phyloP scores from a whole-genome alignment of 345 rosid species.

The Salix suchowensis region DNA sequence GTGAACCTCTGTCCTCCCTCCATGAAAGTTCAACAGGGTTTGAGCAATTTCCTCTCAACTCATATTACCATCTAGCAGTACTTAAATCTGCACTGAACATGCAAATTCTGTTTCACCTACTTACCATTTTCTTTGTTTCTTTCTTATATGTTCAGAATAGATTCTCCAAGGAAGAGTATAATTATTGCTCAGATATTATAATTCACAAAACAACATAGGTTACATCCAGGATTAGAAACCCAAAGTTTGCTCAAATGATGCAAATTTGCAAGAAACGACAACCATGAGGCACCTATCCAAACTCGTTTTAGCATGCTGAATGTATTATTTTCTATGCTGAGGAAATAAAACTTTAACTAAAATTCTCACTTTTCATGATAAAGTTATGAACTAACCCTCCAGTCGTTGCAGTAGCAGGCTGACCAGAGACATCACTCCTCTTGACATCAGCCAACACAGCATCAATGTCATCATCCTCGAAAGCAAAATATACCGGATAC shows the following conservation, averaged over 20 bases:
- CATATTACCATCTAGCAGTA: not conserved
- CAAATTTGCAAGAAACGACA: conserved; percentile 1
- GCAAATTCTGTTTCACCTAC: not conserved
- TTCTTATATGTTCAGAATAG: not conserved
- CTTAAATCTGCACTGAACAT: not conserved
- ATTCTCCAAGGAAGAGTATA: not conserved
- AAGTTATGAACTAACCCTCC: conserved; percentile 72
- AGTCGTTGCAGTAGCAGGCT: conserved; percentile 88
- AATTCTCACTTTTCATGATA: conserved; percentile 1
- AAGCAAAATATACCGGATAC: conserved; percentile 96
- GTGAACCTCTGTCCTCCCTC: not conserved
- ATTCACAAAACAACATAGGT: not conserved
- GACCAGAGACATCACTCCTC: conserved; percentile 83
- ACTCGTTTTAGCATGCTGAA: not conserved
- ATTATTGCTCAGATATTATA: not conserved
- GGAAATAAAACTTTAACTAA: not conserved
- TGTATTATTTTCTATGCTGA: not conserved
- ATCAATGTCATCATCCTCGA: conserved; percentile 79
- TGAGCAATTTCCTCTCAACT: too few species aligned
- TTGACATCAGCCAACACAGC: conserved; percentile 74
- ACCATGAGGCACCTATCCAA: not conserved
- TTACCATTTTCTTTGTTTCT: not conserved
- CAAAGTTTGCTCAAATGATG: not conserved
- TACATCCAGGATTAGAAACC: not conserved
- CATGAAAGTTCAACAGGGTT: not conserved